phyloP scores from a whole-genome alignment of 2,329 filamentous ascomycete genomes.

The Diaporthe sp. region DNA sequence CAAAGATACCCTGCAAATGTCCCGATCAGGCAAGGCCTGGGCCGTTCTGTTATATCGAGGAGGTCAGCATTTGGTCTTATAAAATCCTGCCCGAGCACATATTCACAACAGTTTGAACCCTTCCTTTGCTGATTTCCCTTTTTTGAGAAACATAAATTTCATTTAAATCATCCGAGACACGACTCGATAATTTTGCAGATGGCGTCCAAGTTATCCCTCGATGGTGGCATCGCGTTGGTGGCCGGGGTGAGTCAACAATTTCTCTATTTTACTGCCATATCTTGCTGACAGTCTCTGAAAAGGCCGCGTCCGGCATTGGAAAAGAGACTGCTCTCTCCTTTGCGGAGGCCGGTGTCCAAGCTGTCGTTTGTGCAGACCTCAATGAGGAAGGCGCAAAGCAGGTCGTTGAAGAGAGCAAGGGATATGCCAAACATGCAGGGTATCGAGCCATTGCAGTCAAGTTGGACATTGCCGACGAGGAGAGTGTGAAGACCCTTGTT shows the following conservation, averaged over 20 bases:
- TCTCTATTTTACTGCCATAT: fast-evolving
- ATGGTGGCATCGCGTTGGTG: slow-evolving; percentile 30
- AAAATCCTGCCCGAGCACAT: too few relatives aligned
- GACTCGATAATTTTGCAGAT: too few relatives aligned
- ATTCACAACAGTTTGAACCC: too few relatives aligned
- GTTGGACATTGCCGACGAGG: slow-evolving; percentile 2
- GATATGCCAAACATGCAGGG: neutral
- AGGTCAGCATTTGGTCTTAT: too few relatives aligned
- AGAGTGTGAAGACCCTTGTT: slow-evolving; percentile 10
- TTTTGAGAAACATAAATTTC: too few relatives aligned
- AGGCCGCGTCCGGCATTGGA: slow-evolving; percentile 34
- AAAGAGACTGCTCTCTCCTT: slow-evolving; percentile 29
- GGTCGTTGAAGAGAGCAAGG: slow-evolving; percentile 30
- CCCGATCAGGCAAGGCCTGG: too few relatives aligned
- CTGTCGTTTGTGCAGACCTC: slow-evolving; percentile 34
- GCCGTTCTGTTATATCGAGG: too few relatives aligned
- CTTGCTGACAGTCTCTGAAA: neutral
- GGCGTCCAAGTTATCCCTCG: slow-evolving; percentile 6
- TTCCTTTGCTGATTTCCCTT: too few relatives aligned
- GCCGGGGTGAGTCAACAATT: slow-evolving; percentile 3
- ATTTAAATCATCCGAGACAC: too few relatives aligned
- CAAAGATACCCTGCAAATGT: too few relatives aligned
- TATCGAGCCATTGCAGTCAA: slow-evolving; percentile 10
- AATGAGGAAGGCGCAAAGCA: slow-evolving; percentile 26
- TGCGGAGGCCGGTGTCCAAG: slow-evolving; percentile 30